Evolutionary conservation across 2,329 filamentous ascomycete genomes (phyloP), one percentile per base, ranked within the genome.

Genomic region (Clarireedia monteithiana): DNA sequence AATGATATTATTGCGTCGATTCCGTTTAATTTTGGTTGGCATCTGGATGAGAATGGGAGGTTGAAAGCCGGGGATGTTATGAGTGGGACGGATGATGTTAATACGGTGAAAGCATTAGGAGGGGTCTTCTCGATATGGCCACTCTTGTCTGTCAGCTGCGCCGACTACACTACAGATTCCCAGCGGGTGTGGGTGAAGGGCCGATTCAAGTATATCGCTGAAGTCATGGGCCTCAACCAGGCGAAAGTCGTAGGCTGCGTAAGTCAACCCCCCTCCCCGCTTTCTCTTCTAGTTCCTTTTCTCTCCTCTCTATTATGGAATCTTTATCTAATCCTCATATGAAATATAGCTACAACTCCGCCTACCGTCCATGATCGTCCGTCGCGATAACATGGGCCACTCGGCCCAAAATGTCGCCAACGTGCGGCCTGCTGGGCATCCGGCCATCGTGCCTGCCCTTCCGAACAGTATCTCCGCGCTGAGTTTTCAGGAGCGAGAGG

Each of bases 1-100:
- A 74, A 75, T 3, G 82, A 84, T 60, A 77, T 85, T 39, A 75
- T 85, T 53, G 79, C 82, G 1, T 79, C 77, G 2, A 76, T 84
- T n/a, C 82, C 82, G 0, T 85, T 78, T 60, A 76, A 81, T 64
- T 73, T 85, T 2, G 81, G 81, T 42, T 84, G 81, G 80, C 78
- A 80, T 55, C 69, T 75, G 14, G 75, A 73, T 53, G 69, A 72
- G 57, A 72, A 68, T 47, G 61, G 63, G 6, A 50, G 55, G 15
- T 64, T 79, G 24, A 62, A 58, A 17, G 34, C 60, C 1, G 60
- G 61, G 1, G 63, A 65, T 42, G 27, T 50, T 1, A 55, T 50
- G 53, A 20, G 38, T 24, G 47, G 53, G 6, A 40, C 26, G 6
- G 40, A 55, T 6, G 39, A 55, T 45, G 30, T 40, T n/a, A 57